phyloP scores from a whole-genome alignment of 2,329 filamentous ascomycete species.

The Venturia effusa region DNA sequence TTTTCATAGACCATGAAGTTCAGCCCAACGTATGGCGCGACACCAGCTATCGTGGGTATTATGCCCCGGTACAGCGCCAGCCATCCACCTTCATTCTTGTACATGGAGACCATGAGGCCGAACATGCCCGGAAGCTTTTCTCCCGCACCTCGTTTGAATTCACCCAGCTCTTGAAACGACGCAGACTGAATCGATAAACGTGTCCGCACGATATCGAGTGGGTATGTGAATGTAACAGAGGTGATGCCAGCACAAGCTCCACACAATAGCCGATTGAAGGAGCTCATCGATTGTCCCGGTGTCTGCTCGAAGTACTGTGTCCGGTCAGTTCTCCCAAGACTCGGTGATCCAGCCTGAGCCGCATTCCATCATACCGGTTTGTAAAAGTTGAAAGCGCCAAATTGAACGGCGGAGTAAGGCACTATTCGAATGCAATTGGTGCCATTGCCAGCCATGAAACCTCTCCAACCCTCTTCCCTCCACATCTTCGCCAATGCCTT shows the following conservation, averaged over 20 bases:
- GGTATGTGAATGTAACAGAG: conserved; percentile 90
- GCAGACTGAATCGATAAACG: conserved; percentile 92
- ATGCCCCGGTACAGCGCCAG: conserved; percentile 87
- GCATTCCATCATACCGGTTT: conserved; percentile 53
- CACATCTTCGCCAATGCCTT: conserved; percentile 93
- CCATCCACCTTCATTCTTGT: conserved; percentile 79
- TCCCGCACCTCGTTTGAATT: conserved; percentile 24
- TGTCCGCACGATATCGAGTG: conserved; percentile 93
- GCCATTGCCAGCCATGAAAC: conserved; percentile 95
- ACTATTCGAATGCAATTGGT: conserved; percentile 98
- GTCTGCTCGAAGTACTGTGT: conserved; percentile 61
- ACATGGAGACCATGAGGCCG: conserved; percentile 71
- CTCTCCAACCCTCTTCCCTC: conserved; percentile 90
- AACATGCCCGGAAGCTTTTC: conserved; percentile 85
- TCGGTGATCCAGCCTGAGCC: background rate
- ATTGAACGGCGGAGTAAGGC: conserved; percentile 95
- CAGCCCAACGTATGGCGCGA: conserved; percentile 90
- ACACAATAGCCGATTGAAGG: conserved; percentile 70
- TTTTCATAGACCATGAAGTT: conserved; percentile 99
- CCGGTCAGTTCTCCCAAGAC: background rate
- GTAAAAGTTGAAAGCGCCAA: conserved; percentile 96
- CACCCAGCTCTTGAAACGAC: conserved; percentile 68
- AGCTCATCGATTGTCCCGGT: conserved; percentile 62
- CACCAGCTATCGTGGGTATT: conserved; percentile 83
- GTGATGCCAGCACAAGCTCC: conserved; percentile 90